Evolutionary conservation across 495 filamentous ascomycete genomes (phyloP).

Genomic region (Neurospora tetraspora): DNA sequence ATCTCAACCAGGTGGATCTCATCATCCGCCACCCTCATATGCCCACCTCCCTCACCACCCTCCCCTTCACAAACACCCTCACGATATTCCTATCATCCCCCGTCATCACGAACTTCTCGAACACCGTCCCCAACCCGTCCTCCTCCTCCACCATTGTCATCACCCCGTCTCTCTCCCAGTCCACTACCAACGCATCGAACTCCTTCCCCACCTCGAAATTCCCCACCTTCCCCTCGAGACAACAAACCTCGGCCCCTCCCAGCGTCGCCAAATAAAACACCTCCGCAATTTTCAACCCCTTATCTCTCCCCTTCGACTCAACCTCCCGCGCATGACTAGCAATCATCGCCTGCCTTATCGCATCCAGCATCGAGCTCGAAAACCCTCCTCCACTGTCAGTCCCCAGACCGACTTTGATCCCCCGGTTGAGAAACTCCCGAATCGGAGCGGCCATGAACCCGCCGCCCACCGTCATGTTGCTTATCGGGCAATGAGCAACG

Average conservation of each 20-base stretch:
- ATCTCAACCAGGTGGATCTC: neutral
- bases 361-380: conserved; percentile 47
- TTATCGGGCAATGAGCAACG: conserved; percentile 53
- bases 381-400: conserved; percentile 61
- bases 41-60: conserved; percentile 24
- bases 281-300: conserved; percentile 40
- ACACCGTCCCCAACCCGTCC: conserved; percentile 35
- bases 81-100: conserved; percentile 55
- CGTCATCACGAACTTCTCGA: conserved; percentile 59
- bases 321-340: conserved; percentile 46
- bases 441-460: conserved; percentile 53
- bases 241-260: conserved; percentile 52
- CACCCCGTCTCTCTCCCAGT: conserved; percentile 31
- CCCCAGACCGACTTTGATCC: conserved; percentile 55
- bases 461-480: conserved; percentile 52
- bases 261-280: conserved; percentile 53
- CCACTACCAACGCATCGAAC: conserved; percentile 54
- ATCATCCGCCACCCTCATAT: neutral
- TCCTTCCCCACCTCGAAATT: conserved; percentile 51
- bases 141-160: conserved; percentile 46
- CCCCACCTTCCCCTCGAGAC: conserved; percentile 45
- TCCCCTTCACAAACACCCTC: conserved; percentile 47
- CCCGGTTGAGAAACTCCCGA: conserved; percentile 43
- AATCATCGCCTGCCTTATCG: conserved; percentile 51
- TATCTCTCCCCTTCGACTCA: conserved; percentile 36